Evolutionary conservation across 2,329 filamentous ascomycete genomes (phyloP), one percentile per base, ranked within the genome.

Genomic region (Didymellaceae sp.): DNA sequence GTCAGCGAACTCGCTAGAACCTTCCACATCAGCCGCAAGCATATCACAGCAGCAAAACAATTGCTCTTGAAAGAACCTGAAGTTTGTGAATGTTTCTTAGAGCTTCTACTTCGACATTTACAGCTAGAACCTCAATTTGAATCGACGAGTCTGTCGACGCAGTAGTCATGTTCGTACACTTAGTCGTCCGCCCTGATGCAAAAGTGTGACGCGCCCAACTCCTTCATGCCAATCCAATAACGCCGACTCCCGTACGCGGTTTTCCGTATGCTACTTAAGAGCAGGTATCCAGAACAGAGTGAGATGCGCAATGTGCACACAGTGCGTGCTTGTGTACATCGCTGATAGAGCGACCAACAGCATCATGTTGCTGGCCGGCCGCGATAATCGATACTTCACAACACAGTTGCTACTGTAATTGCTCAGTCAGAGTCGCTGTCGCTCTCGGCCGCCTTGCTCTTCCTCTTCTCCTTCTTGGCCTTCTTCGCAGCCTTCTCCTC

Each of bases 401-500:
- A 33, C 38, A 35, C 35, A 54, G 46, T 40, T 28, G 37, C 35
- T 53, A 46, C 44, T 21, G 10, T 21, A 52, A 43, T 45, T 47
- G 25, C 49, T 67, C 52, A 72, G 22, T 72, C 69, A 30, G 67
- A 70, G 52, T 71, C 68, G 54, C 59, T 63, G 52, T 66, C 67
- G 31, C 37, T 41, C 5, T 62, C 60, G 40, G 44, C 60, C 17
- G 43, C 64, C 57, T 67, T 69, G 58, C 60, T 61, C 59, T 71
- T 68, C 51, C 61, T 61, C 58, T 65, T 65, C 35, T 67, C 62
- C 55, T 72, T 68, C 61, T 67, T 68, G 34, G 59, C 62, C 65
- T 68, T 71, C 58, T 72, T 71, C 21, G 61, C 57, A 13, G 61
- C 65, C 58, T 71, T 71, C 78, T 90, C 89, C 66, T 87, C 84